A percentile compares a stretch with the other conserved stretches of the same genome.
These are phyloP conservation scores for Ceratobasidium sp. DNA, from an alignment of 1,284 basidiomycete genomes.

Conservation along the genomic window DNA sequence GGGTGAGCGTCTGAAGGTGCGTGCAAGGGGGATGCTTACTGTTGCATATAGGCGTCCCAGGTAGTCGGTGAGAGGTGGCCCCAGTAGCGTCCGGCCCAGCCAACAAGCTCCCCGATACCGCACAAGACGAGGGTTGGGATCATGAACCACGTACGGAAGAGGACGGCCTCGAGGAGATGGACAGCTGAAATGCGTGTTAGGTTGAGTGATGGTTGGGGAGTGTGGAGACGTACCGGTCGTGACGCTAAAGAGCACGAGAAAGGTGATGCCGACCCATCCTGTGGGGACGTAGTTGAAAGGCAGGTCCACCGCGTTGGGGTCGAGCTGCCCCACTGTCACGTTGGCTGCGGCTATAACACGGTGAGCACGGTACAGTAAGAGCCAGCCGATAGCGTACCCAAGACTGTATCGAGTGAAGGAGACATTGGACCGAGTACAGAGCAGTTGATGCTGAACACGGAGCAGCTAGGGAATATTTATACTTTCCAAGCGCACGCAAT, in stretches of 20 bases:
- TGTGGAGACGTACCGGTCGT: constrained; percentile 13
- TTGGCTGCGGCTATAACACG: constrained; percentile 8
- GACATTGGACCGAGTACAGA: not conserved
- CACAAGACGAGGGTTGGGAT: constrained; percentile 64
- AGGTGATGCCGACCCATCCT: constrained; percentile 44
- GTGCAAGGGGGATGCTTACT: constrained; percentile 53
- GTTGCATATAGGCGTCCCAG: constrained; percentile 59
- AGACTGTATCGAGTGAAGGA: not conserved
- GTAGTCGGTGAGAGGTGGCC: constrained; percentile 42
- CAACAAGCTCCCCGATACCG: constrained; percentile 63
- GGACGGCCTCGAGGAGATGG: constrained; percentile 61
- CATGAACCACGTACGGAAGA: constrained; percentile 63
- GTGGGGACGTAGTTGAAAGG: constrained; percentile 46
- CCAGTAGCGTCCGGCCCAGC: constrained; percentile 52
- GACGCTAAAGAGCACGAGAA: constrained; percentile 46
- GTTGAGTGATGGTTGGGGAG: not conserved
- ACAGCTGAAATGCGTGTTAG: constrained; percentile 50
- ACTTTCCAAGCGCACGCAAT: not conserved
- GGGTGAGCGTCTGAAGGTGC: constrained; percentile 3
- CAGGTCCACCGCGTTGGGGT: constrained; percentile 1
- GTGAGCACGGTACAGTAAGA: not conserved
- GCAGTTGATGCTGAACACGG: not conserved
- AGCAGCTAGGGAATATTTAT: not conserved
- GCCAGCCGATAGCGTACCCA: not conserved
- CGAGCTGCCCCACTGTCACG: not conserved